These are phyloP conservation scores for Fraxinus americana DNA, from an alignment of 257 asterid species.

Conservation along the genomic window DNA sequence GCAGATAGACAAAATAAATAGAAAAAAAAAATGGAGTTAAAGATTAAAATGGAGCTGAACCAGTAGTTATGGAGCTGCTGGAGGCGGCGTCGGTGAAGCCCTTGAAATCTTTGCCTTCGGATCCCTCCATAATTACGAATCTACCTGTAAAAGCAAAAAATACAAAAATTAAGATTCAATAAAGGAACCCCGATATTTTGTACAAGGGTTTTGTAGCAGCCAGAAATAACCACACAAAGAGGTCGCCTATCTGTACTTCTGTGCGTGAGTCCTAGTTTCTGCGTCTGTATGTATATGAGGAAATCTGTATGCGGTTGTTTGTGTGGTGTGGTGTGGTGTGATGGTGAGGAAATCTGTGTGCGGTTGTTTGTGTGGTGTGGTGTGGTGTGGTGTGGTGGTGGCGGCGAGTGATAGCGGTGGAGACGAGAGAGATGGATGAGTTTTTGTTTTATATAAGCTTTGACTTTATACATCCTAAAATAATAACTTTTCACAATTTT, in stretches of 20 bases:
- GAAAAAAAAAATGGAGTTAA: neutral
- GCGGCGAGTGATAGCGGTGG: conserved; percentile 24
- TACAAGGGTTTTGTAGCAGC: conserved; percentile 40
- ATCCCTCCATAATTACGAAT: conserved; percentile 59
- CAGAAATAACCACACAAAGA: conserved; percentile 23
- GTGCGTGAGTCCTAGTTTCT: neutral
- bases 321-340: too few species aligned
- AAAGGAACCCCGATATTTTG: conserved; percentile 12
- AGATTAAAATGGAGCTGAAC: conserved; percentile 28
- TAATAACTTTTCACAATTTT: too few species aligned
- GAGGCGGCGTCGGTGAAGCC: conserved; percentile 34
- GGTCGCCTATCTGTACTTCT: conserved; percentile 16
- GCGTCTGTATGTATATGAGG: neutral
- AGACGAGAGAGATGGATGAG: conserved; percentile 20
- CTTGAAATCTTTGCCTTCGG: conserved; percentile 43
- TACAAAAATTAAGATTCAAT: conserved; percentile 12
- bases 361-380: too few species aligned
- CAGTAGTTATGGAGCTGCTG: conserved; percentile 56
- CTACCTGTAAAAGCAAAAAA: neutral
- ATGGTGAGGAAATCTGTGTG: too few species aligned
- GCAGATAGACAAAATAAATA: neutral
- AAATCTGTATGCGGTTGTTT: neutral
- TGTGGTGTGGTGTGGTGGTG: conserved; percentile 4
- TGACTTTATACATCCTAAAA: too few species aligned
- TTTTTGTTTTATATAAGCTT: neutral